These are phyloP conservation scores for Neoscytalidium dimidiatum DNA, from an alignment of 2,329 filamentous ascomycete species.

Conservation along the genomic window DNA sequence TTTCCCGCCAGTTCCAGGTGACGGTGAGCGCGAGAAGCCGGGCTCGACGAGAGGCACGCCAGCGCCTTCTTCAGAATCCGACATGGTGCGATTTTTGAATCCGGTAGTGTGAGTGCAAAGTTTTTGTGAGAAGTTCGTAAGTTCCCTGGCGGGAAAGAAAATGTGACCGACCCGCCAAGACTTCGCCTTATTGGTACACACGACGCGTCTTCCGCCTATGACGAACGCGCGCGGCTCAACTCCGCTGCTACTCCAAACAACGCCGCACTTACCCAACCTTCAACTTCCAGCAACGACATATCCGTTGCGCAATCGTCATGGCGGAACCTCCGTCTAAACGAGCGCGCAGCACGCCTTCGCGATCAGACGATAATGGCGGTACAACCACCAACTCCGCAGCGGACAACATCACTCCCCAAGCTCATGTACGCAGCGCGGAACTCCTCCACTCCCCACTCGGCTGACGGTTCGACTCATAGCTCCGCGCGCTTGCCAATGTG, in stretches of 20 bases:
- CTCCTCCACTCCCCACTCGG: neutral
- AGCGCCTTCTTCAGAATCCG: conserved; percentile 45
- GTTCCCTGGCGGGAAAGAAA: neutral
- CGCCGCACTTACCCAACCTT: neutral
- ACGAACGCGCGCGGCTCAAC: conserved; percentile 1
- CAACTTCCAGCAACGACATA: neutral
- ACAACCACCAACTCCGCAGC: conserved; percentile 6
- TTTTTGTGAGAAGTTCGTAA: conserved; percentile 20
- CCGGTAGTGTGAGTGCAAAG: conserved; percentile 23
- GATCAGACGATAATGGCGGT: conserved; percentile 22
- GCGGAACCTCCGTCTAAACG: conserved; percentile 39
- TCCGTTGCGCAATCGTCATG: conserved; percentile 26
- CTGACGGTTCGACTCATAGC: conserved; percentile 23
- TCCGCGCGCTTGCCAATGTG: conserved; percentile 30
- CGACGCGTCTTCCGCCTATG: conserved; percentile 9
- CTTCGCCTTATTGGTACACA: neutral
- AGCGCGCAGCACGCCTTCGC: conserved; percentile 32
- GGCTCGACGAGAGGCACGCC: conserved; percentile 49
- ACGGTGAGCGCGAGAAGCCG: conserved; percentile 33
- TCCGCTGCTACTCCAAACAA: neutral
- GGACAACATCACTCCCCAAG: conserved; percentile 25
- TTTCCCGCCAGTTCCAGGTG: conserved; percentile 34
- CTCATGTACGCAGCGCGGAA: conserved; percentile 24
- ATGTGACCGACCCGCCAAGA: conserved; percentile 12
- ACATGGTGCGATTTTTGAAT: conserved; percentile 38